Evolutionary conservation across 2,329 filamentous ascomycete species (phyloP).

Genomic region (Xylaria sp.): DNA sequence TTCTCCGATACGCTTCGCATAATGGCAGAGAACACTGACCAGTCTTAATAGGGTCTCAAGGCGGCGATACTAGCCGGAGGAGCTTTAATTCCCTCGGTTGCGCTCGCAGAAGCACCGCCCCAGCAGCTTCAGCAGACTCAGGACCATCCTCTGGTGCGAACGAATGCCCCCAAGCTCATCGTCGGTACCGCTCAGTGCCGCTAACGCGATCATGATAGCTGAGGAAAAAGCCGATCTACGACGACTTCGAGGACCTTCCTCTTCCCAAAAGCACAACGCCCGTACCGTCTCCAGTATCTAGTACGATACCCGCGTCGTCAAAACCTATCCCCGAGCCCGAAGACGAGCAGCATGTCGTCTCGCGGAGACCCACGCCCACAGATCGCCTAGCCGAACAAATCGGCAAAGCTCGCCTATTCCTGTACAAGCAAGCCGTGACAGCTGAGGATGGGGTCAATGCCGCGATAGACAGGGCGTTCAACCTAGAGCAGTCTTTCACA

Average conservation of each 20-base stretch:
- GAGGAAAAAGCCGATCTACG: conserved; percentile 81
- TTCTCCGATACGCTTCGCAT: conserved; percentile 9
- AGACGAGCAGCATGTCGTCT: conserved; percentile 42
- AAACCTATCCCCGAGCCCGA: conserved; percentile 47
- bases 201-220: conserved; percentile 47
- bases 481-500: conserved; percentile 90
- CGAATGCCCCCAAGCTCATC: conserved; percentile 14
- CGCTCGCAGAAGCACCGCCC: conserved; percentile 60
- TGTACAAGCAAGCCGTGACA: conserved; percentile 78
- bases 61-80: conserved; percentile 55
- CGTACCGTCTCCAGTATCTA: conserved; percentile 50
- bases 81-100: conserved; percentile 52
- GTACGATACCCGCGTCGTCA: conserved; percentile 47
- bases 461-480: conserved; percentile 81
- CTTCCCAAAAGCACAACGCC: conserved; percentile 45
- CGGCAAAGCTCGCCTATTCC: conserved; percentile 79
- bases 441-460: conserved; percentile 87
- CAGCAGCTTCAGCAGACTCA: conserved; percentile 43
- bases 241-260: conserved; percentile 66
- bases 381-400: conserved; percentile 89
- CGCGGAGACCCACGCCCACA: conserved; percentile 78
- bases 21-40: conserved; percentile 46
- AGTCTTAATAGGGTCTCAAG: conserved; percentile 56
- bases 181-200: neutral
- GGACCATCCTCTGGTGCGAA: conserved; percentile 36